Conservation (phyloP, 2,329 filamentous ascomycete species). For the Calonectria naviculata region DNA sequence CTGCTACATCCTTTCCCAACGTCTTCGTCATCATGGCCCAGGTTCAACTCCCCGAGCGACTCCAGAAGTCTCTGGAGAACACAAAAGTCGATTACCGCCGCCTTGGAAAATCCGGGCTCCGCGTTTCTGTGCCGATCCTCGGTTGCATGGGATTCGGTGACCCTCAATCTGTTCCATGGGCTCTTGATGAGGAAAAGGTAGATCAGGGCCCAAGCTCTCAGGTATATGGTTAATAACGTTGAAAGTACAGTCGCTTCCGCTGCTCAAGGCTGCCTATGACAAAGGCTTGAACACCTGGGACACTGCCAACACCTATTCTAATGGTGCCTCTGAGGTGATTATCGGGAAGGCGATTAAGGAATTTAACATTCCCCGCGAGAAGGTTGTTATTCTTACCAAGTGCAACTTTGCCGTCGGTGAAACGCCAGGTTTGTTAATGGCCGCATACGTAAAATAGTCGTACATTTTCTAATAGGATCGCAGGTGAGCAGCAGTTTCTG, state of each 20-base stretch:
- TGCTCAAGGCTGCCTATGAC: conserved; percentile 26
- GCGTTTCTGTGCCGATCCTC: conserved; percentile 20
- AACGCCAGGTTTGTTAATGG: background rate
- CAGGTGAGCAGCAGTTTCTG: background rate
- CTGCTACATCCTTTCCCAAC: too few relatives aligned
- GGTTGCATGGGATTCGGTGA: conserved; percentile 19
- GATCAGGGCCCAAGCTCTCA: too few relatives aligned
- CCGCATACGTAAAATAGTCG: too few relatives aligned
- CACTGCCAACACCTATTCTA: conserved; percentile 64
- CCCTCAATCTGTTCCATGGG: background rate
- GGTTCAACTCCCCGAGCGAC: background rate
- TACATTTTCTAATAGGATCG: background rate
- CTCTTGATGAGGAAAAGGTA: background rate
- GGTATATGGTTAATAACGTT: background rate
- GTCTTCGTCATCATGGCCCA: background rate
- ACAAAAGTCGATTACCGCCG: conserved; percentile 9
- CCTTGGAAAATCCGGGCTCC: conserved; percentile 10
- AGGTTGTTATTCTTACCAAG: conserved; percentile 68
- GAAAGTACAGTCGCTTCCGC: background rate
- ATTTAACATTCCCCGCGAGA: conserved; percentile 65
- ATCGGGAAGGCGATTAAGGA: conserved; percentile 70
- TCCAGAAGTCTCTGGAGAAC: background rate
- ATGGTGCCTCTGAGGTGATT: conserved; percentile 63
- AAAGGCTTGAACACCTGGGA: conserved; percentile 23
- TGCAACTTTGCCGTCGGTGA: conserved; percentile 62